Conservation (phyloP, 441 rosid genomes). For the Adansonia gregorii region DNA sequence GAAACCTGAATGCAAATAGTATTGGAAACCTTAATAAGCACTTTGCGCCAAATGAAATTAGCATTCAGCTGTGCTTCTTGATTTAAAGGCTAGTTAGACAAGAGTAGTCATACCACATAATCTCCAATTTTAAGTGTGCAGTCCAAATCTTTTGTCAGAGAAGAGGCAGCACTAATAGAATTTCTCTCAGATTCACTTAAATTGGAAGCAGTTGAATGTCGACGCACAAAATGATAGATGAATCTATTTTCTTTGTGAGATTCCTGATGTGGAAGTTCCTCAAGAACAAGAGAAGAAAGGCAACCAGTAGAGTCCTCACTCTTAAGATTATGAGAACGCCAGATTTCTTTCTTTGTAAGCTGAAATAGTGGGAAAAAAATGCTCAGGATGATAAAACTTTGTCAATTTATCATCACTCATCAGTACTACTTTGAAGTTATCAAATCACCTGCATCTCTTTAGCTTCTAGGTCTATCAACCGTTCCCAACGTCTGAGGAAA, state of each 20-base stretch:
- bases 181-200: slow-evolving; percentile 43
- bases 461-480: slow-evolving; percentile 89
- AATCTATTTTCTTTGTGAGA: slow-evolving; percentile 61
- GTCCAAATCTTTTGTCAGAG: slow-evolving; percentile 54
- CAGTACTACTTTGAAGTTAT: slow-evolving; percentile 23
- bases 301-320: slow-evolving; percentile 45
- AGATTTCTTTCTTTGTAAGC: slow-evolving; percentile 64
- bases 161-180: slow-evolving; percentile 36
- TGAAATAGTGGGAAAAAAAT: slow-evolving; percentile 41
- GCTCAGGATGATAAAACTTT: slow-evolving; percentile 23
- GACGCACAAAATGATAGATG: slow-evolving; percentile 73
- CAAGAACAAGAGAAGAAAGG: slow-evolving; percentile 84
- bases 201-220: slow-evolving; percentile 38
- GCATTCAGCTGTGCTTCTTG: slow-evolving; percentile 15
- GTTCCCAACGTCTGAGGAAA: slow-evolving; percentile 83
- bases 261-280: slow-evolving; percentile 52
- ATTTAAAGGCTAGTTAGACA: slow-evolving; percentile 13
- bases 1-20: slow-evolving; percentile 19
- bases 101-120: slow-evolving; percentile 66
- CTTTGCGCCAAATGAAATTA: slow-evolving; percentile 4
- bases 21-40: slow-evolving; percentile 5
- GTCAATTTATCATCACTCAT: slow-evolving; percentile 24
- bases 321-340: slow-evolving; percentile 55
- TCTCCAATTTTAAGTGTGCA: slow-evolving; percentile 81
- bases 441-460: slow-evolving; percentile 76